Percentiles rank a stretch among this genome's conserved stretches.
Evolutionary conservation across 1,284 basidiomycete genomes (phyloP).

Genomic region (Malassezia restricta): DNA sequence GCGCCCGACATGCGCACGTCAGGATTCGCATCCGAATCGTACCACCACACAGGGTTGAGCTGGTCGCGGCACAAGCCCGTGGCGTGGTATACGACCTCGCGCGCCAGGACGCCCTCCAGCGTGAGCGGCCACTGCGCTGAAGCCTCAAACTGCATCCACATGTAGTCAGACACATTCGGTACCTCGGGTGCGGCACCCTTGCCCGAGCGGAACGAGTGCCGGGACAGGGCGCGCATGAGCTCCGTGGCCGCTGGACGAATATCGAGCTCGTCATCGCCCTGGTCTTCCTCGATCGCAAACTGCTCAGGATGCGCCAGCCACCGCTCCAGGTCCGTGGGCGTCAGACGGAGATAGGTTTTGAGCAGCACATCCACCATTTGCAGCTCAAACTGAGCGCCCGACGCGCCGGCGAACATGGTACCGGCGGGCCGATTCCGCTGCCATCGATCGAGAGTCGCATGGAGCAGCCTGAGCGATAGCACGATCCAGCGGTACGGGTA

Average conservation of each 20-base stretch:
- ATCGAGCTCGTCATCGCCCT: conserved; percentile 33
- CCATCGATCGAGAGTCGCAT: conserved; percentile 31
- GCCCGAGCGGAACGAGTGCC: conserved; percentile 21
- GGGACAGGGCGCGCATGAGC: conserved; percentile 29
- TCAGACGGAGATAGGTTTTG: conserved; percentile 32
- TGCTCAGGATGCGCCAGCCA: conserved; percentile 38
- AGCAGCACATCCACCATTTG: conserved; percentile 34
- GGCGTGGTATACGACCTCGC: conserved; percentile 41
- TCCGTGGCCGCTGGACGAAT: conserved; percentile 41
- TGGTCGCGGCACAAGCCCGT: conserved; percentile 30
- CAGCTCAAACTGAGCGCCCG: conserved; percentile 21
- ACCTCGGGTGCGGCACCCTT: conserved; percentile 1
- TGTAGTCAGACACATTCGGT: conserved; percentile 23
- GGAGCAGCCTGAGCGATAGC: conserved; percentile 34
- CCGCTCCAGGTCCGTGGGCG: conserved; percentile 26
- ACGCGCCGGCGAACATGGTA: conserved; percentile 22
- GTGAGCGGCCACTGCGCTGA: conserved; percentile 13
- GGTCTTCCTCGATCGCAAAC: conserved; percentile 35
- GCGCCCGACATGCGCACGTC: conserved; percentile 23
- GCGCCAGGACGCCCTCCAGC: conserved; percentile 24
- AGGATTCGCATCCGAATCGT: conserved; percentile 15
- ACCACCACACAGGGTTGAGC: conserved; percentile 21
- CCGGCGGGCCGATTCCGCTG: conserved; percentile 21
- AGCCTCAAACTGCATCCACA: conserved; percentile 29
- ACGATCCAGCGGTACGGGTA: conserved; percentile 38